phyloP scores from a whole-genome alignment of 2,329 filamentous ascomycete species.

The Sporothrix brunneoviolacea region DNA sequence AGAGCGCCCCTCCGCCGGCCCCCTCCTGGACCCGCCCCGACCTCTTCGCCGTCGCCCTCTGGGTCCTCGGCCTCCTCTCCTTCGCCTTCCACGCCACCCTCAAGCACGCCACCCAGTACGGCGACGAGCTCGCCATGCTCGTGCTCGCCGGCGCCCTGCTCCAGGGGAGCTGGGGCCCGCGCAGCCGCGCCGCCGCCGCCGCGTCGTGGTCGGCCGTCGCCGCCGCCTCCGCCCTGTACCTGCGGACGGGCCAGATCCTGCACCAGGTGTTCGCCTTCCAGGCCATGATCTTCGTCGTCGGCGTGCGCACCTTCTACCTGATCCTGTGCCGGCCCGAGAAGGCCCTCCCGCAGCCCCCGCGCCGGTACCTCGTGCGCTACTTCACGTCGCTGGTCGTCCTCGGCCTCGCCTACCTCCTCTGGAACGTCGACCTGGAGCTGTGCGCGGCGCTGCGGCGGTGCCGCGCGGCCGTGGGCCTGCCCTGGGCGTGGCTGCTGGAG shows the following conservation, averaged over 20 bases:
- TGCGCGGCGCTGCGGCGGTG: conserved; percentile 41
- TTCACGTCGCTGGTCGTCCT: conserved; percentile 27
- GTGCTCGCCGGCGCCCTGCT: conserved; percentile 45
- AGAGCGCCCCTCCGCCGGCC: not conserved
- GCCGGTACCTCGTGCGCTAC: conserved; percentile 1
- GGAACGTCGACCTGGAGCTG: conserved; percentile 50
- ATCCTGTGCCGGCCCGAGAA: conserved; percentile 23
- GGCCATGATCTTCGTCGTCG: conserved; percentile 27
- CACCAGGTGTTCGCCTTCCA: conserved; percentile 36
- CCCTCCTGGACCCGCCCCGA: conserved; percentile 25
- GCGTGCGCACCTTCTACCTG: conserved; percentile 30
- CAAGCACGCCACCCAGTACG: conserved; percentile 36
- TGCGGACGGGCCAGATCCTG: conserved; percentile 35
- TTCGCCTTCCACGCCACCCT: conserved; percentile 40
- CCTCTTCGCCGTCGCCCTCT: conserved; percentile 35
- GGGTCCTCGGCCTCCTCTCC: conserved; percentile 37
- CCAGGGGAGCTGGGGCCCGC: conserved; percentile 38
- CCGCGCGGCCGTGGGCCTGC: conserved; percentile 42
- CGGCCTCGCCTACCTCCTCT: conserved; percentile 43
- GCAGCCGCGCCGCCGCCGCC: conserved; percentile 33
- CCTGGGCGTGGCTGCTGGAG: conserved; percentile 50
- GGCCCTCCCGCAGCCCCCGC: not conserved
- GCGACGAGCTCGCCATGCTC: conserved; percentile 55
- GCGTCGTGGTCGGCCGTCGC: conserved; percentile 34
- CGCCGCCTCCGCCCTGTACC: conserved; percentile 36